A percentile compares a stretch with the other conserved stretches of the same genome.
Evolutionary conservation across 73 alveolate species (phyloP).

Genomic region (Symbiodinium natans): DNA sequence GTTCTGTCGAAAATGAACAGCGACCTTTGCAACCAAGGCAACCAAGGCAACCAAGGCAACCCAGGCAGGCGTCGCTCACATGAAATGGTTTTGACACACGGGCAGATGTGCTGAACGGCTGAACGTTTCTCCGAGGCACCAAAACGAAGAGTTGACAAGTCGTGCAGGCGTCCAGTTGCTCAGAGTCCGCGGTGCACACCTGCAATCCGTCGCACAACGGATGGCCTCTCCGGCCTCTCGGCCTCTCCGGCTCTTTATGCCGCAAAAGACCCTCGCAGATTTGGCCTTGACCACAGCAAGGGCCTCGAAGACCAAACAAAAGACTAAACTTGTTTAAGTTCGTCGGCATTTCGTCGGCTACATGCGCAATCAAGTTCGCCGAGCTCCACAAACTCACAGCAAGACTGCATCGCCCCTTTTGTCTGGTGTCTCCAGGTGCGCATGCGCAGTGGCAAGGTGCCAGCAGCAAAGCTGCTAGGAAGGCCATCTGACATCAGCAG

Average conservation of each 20-base stretch:
- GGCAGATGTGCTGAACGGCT: too few species aligned
- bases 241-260: too few species aligned
- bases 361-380: background rate
- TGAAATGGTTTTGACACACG: too few species aligned
- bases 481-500: slow-evolving; percentile 3
- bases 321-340: too few species aligned
- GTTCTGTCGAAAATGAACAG: background rate
- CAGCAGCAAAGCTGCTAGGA: background rate
- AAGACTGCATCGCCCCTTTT: background rate
- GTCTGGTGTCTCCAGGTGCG: background rate
- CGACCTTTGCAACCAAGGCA: background rate
- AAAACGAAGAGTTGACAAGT: slow-evolving; percentile 17
- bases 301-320: background rate
- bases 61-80: too few species aligned
- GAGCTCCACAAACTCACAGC: background rate
- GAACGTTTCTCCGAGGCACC: slow-evolving; percentile 12
- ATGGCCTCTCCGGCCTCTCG: too few species aligned
- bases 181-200: too few species aligned
- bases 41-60: too few species aligned
- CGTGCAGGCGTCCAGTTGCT: slow-evolving; percentile 5
- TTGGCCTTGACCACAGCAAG: background rate
- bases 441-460: slow-evolving; percentile 9
- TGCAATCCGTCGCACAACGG: too few species aligned
- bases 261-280: background rate
- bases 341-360: too few species aligned